A percentile compares a stretch with the other conserved stretches of the same genome.
Evolutionary conservation across 257 asterid genomes (phyloP).

Genomic region (Verbascum thapsus): DNA sequence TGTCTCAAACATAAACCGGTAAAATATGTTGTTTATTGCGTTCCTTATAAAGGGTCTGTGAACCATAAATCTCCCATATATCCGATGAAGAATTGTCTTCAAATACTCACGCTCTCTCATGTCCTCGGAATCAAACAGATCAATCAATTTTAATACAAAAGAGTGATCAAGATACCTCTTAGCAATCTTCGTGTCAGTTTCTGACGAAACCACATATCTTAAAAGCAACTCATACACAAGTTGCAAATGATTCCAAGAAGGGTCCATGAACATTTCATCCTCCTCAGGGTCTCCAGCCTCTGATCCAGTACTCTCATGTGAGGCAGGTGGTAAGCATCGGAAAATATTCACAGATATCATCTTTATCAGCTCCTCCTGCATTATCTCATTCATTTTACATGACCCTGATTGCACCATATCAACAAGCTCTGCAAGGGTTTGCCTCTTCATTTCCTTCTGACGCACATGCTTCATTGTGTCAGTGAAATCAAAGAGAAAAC

Average conservation of each 20-base stretch:
- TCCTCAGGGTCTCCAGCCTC: slow-evolving; percentile 77
- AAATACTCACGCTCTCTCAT: slow-evolving; percentile 86
- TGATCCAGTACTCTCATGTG: slow-evolving; percentile 59
- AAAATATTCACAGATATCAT: slow-evolving; percentile 77
- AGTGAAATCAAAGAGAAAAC: slow-evolving; percentile 62
- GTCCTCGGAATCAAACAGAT: slow-evolving; percentile 85
- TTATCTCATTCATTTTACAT: slow-evolving; percentile 76
- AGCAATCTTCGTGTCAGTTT: slow-evolving; percentile 75
- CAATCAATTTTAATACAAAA: slow-evolving; percentile 70
- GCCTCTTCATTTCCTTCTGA: slow-evolving; percentile 91
- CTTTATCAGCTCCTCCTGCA: slow-evolving; percentile 84
- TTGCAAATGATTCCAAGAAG: slow-evolving; percentile 88
- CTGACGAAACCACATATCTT: slow-evolving; percentile 67
- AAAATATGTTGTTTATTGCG: slow-evolving; percentile 74
- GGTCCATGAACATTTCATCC: slow-evolving; percentile 83
- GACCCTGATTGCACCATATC: slow-evolving; percentile 75
- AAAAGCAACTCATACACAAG: slow-evolving; percentile 70
- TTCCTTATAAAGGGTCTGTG: slow-evolving; percentile 91
- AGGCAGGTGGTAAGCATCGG: slow-evolving; percentile 76
- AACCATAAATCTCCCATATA: slow-evolving; percentile 93
- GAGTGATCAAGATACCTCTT: slow-evolving; percentile 87
- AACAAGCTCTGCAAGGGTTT: slow-evolving; percentile 75
- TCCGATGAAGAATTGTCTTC: slow-evolving; percentile 86
- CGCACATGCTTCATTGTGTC: slow-evolving; percentile 61
- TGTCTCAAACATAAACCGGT: slow-evolving; percentile 78